Evolutionary conservation across 768 basidiomycete species (phyloP).

Genomic region (Podaxis sp.): DNA sequence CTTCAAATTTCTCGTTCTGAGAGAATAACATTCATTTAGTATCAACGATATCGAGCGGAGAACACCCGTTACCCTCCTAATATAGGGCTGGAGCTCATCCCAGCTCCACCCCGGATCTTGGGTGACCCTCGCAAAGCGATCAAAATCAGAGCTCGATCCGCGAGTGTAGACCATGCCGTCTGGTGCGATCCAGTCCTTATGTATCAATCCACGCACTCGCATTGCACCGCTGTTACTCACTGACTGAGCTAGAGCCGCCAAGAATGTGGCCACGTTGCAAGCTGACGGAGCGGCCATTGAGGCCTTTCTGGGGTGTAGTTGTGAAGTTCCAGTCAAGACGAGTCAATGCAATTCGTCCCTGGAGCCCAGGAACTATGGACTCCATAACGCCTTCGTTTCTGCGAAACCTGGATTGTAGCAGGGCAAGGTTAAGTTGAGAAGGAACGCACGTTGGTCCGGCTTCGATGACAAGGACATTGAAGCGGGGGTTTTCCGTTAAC

Average conservation of each 20-base stretch:
- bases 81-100: slow-evolving; percentile 28
- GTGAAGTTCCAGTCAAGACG: slow-evolving; percentile 32
- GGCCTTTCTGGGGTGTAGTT: slow-evolving; percentile 26
- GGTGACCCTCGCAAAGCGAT: slow-evolving; percentile 27
- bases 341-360: background rate
- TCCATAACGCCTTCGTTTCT: slow-evolving; percentile 12
- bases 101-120: slow-evolving; percentile 36
- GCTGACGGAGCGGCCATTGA: slow-evolving; percentile 25
- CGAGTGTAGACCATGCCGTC: slow-evolving; percentile 27
- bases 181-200: background rate
- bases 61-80: slow-evolving; percentile 20
- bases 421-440: background rate
- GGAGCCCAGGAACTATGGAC: slow-evolving; percentile 19
- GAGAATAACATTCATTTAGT: background rate
- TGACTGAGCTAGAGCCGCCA: slow-evolving; percentile 33
- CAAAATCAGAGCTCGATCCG: slow-evolving; percentile 18
- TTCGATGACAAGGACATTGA: slow-evolving; percentile 20
- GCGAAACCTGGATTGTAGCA: background rate
- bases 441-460: slow-evolving; percentile 18
- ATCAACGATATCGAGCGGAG: slow-evolving; percentile 14
- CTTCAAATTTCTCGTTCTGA: slow-evolving; percentile 20
- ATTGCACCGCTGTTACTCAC: slow-evolving; percentile 20
- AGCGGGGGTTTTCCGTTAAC: slow-evolving; percentile 20
- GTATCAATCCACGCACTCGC: slow-evolving; percentile 12
- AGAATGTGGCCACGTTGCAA: slow-evolving; percentile 31